These are phyloP conservation scores for Steccherinum ochraceum DNA, from an alignment of 768 basidiomycete genomes.

Conservation along the genomic window DNA sequence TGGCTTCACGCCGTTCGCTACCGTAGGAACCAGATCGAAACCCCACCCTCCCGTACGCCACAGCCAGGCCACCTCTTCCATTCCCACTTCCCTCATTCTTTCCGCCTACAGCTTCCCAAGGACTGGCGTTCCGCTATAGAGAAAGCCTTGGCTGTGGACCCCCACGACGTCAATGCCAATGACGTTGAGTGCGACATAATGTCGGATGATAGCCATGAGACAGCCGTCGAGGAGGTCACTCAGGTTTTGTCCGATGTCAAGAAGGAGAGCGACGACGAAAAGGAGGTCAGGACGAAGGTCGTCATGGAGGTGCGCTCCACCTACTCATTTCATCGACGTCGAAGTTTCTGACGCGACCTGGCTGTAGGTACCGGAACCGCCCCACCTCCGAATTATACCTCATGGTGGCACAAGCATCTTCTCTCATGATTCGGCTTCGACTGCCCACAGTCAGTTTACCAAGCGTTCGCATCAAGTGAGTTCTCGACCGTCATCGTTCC, in stretches of 20 bases:
- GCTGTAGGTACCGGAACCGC: not conserved
- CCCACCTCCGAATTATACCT: not conserved
- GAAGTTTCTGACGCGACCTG: too few relatives aligned
- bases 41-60: conserved; percentile 19
- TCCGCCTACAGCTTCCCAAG: conserved; percentile 17
- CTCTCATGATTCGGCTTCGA: not conserved
- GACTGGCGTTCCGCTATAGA: conserved; percentile 21
- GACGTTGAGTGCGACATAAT: too few relatives aligned
- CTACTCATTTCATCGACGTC: too few relatives aligned
- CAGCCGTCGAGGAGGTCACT: too few relatives aligned
- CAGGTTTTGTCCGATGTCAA: too few relatives aligned
- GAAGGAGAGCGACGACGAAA: too few relatives aligned
- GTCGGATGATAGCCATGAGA: too few relatives aligned
- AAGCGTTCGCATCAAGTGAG: too few relatives aligned
- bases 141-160: conserved; percentile 3
- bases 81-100: not conserved
- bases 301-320: too few relatives aligned
- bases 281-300: too few relatives aligned
- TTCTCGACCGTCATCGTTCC: too few relatives aligned
- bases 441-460: not conserved
- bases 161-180: not conserved
- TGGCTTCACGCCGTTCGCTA: conserved; percentile 2
- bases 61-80: not conserved
- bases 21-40: not conserved
- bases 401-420: not conserved